Evolutionary conservation across 1,139 yeast genomes (phyloP).

Genomic region (Oligophagozyma castellii): DNA sequence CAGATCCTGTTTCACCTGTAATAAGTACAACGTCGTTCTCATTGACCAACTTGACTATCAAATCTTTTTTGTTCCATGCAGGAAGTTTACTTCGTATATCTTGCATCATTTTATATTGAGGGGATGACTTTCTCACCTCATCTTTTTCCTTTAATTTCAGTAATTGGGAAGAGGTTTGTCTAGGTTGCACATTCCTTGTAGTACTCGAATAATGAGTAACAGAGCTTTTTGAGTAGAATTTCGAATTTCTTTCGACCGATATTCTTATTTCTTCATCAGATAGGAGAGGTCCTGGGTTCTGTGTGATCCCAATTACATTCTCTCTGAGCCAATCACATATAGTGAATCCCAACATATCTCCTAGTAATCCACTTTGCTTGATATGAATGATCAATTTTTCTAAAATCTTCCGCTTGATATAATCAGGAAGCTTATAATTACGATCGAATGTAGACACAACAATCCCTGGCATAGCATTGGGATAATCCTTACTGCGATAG

Average conservation of each 20-base stretch:
- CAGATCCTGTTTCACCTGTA: slow-evolving; percentile 97
- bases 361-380: slow-evolving; percentile 33
- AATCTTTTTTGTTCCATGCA: slow-evolving; percentile 61
- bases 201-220: neutral
- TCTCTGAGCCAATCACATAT: slow-evolving; percentile 67
- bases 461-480: slow-evolving; percentile 48
- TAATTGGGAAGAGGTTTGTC: neutral
- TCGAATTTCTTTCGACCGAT: neutral
- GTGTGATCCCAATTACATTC: slow-evolving; percentile 41
- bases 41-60: slow-evolving; percentile 42
- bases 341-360: slow-evolving; percentile 55
- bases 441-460: slow-evolving; percentile 37
- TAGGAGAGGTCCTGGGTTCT: slow-evolving; percentile 62
- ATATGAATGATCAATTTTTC: slow-evolving; percentile 34
- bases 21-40: slow-evolving; percentile 55
- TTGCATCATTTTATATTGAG: slow-evolving; percentile 27
- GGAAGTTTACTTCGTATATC: slow-evolving; percentile 47
- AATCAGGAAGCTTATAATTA: slow-evolving; percentile 49
- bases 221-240: neutral
- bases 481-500: slow-evolving; percentile 42
- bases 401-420: slow-evolving; percentile 54
- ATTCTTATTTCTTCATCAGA: slow-evolving; percentile 7
- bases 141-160: slow-evolving; percentile 17
- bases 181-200: neutral
- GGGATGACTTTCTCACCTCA: slow-evolving; percentile 3